Conservation (phyloP, 1,284 basidiomycete genomes). For the Moesziomyces parantarcticus region DNA sequence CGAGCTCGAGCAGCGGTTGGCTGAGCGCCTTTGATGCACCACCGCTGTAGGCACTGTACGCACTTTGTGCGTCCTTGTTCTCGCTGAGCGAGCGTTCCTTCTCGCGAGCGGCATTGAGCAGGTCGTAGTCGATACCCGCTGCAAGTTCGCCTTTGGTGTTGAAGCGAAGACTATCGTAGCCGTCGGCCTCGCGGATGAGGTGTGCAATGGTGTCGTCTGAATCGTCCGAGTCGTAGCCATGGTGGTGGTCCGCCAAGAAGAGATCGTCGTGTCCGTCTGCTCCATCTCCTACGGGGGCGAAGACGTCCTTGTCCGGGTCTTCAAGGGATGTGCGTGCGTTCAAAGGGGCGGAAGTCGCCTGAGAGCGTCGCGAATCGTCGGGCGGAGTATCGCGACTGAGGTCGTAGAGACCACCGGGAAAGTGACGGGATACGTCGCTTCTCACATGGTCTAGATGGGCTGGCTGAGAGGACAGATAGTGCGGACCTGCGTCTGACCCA, state of each 20-base stretch:
- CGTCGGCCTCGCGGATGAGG: slow-evolving; percentile 37
- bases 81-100: slow-evolving; percentile 17
- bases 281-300: slow-evolving; percentile 1
- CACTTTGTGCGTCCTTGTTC: slow-evolving; percentile 21
- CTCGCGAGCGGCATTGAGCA: slow-evolving; percentile 25
- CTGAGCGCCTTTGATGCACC: slow-evolving; percentile 52
- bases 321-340: neutral
- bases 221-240: slow-evolving; percentile 36
- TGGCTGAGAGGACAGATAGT: slow-evolving; percentile 12
- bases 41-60: slow-evolving; percentile 44
- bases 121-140: slow-evolving; percentile 31
- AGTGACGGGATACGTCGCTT: slow-evolving; percentile 24
- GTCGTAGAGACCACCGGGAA: slow-evolving; percentile 42
- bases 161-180: slow-evolving; percentile 38
- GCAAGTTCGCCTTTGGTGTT: slow-evolving; percentile 21
- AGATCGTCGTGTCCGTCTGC: slow-evolving; percentile 4
- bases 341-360: neutral
- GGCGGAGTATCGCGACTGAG: slow-evolving; percentile 1
- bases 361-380: slow-evolving; percentile 3
- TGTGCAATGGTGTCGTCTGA: slow-evolving; percentile 45
- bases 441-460: slow-evolving; percentile 1
- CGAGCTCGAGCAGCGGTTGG: slow-evolving; percentile 62
- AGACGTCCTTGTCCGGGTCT: slow-evolving; percentile 1
- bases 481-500: slow-evolving; percentile 3
- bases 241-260: slow-evolving; percentile 4